Evolutionary conservation across 345 rosid species (phyloP), one percentile per base, ranked within the genome.

Genomic region (Populus simonii): DNA sequence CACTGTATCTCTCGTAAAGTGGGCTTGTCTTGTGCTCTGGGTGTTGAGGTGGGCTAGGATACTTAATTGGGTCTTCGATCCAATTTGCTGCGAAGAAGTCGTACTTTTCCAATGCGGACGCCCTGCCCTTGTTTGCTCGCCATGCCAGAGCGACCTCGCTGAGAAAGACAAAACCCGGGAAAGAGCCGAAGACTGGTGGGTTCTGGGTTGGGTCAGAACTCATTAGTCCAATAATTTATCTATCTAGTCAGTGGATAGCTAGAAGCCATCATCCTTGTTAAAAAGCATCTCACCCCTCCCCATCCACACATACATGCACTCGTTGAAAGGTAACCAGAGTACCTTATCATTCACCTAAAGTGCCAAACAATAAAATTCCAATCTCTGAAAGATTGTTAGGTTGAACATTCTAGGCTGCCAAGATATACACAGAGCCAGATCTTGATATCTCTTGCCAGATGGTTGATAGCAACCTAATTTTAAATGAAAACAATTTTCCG

Each of bases 371-470:
- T 1, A 59, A 39, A 43, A 66, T 76, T 68, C 74, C 33, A 43
- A 43, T 43, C 57, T 39, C 45, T 17, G 78, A 47, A 35, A 77
- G 62, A 41, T 12, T 43, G 81, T 74, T 70, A 31, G 33, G 79
- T 75, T 78, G 35, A 78, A 70, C 61, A 35, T 71, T 70, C 77
- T 62, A 79, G 80, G 71, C 77, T 71, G 57, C 72, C 66, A 76
- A 72, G n/a, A 63, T 38, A 57, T 66, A 70, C 33, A 43, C 36
- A 66, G 18, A 17, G 7, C 68, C 16, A 29, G 2, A 15, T n/a
- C 63, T 10, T 47, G 36, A 39, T 33, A 27, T 49, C 20, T 57
- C 23, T 68, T 33, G 38, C 15, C 53, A 67, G 68, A 79, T 7
- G 41, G 16, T 73, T 67, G 41, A 57, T 73, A 74, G 83, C 70